Percentiles rank a stretch among this genome's conserved stretches.
Evolutionary conservation across 805 yeast genomes (phyloP).

Genomic region (Candida caryicola): DNA sequence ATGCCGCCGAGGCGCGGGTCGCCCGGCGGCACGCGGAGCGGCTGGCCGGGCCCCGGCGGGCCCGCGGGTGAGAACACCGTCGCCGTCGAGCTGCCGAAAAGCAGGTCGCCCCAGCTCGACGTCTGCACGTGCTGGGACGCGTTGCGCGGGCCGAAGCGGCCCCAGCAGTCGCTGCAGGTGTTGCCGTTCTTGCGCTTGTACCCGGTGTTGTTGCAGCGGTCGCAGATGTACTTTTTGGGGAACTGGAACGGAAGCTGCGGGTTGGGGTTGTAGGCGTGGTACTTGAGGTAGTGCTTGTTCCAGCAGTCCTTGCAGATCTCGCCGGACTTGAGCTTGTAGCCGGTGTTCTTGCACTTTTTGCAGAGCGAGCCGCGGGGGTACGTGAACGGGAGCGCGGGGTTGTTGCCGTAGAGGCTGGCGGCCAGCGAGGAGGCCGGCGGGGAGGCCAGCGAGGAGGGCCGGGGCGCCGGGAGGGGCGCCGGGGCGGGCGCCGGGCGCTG

Average conservation of each 20-base stretch:
- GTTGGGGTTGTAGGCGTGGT: slow-evolving; percentile 45
- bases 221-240: slow-evolving; percentile 60
- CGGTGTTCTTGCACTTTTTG: slow-evolving; percentile 34
- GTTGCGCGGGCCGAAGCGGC: slow-evolving; percentile 50
- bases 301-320: slow-evolving; percentile 31
- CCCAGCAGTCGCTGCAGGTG: slow-evolving; percentile 72
- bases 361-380: slow-evolving; percentile 32
- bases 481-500: slow-evolving; percentile 10
- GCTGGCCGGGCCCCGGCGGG: slow-evolving; percentile 4
- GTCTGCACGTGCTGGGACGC: neutral
- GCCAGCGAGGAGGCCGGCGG: slow-evolving; percentile 2
- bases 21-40: slow-evolving; percentile 58
- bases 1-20: slow-evolving; percentile 75
- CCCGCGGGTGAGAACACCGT: slow-evolving; percentile 4
- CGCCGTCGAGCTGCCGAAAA: slow-evolving; percentile 4
- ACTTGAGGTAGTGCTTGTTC: slow-evolving; percentile 24
- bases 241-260: slow-evolving; percentile 60
- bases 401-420: slow-evolving; percentile 13
- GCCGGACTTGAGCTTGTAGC: slow-evolving; percentile 25
- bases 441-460: slow-evolving; percentile 2
- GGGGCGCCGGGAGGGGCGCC: slow-evolving; percentile 5
- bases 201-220: slow-evolving; percentile 75
- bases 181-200: slow-evolving; percentile 57
- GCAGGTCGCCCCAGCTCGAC: slow-evolving; percentile 1
- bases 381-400: slow-evolving; percentile 22